phyloP scores from a whole-genome alignment of 2,329 filamentous ascomycete species.

The Talaromyces sp. region DNA sequence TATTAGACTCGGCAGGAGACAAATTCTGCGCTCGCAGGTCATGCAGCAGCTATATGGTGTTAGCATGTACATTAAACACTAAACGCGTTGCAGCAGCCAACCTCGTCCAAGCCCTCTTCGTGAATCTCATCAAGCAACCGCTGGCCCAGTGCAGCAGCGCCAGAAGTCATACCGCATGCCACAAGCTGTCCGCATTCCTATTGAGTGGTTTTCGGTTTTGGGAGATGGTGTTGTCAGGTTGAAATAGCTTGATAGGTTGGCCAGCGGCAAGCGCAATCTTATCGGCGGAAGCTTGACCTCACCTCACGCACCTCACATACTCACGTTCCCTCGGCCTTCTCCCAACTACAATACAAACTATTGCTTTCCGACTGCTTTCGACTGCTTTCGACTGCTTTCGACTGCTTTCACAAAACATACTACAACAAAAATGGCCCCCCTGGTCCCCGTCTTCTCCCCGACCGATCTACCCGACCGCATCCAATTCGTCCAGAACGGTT shows the following conservation, averaged over 20 bases:
- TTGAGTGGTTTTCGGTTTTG: not conserved
- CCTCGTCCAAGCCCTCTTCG: constrained; percentile 48
- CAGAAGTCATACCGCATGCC: constrained; percentile 9
- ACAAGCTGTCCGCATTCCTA: not conserved
- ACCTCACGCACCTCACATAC: not conserved
- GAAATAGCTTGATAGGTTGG: not conserved
- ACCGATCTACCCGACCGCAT: constrained; percentile 48
- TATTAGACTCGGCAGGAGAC: constrained; percentile 8
- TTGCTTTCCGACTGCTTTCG: too few species aligned
- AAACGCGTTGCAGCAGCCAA: not conserved
- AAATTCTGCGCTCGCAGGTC: constrained; percentile 25
- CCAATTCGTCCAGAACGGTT: constrained; percentile 42
- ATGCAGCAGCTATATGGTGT: constrained; percentile 23
- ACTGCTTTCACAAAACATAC: not conserved
- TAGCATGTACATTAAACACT: not conserved
- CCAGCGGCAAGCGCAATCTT: not conserved
- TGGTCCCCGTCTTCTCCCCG: constrained; percentile 50
- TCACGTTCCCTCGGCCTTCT: not conserved
- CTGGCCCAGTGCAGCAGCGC: constrained; percentile 43
- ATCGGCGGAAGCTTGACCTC: not conserved
- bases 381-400: too few species aligned
- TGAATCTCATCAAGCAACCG: constrained; percentile 50
- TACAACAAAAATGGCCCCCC: constrained; percentile 49
- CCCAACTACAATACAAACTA: not conserved
- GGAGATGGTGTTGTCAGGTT: not conserved